These are phyloP conservation scores for Coprinopsis cinerea DNA, from an alignment of 768 basidiomycete species.

Conservation along the genomic window DNA sequence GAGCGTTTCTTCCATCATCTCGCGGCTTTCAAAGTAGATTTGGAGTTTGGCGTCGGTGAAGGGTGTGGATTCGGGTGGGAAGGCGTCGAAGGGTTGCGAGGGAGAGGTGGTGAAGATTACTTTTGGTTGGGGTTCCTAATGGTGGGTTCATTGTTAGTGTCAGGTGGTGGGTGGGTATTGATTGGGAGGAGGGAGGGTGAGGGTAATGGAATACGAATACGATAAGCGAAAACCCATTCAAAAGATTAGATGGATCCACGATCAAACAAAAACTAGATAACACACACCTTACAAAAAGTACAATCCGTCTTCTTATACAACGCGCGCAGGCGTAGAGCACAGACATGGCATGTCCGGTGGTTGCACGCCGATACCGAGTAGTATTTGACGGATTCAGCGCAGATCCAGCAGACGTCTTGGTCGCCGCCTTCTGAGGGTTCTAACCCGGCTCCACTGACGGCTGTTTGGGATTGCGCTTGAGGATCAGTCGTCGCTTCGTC, in stretches of 20 bases:
- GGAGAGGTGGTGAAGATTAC: conserved; percentile 72
- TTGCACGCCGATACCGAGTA: conserved; percentile 86
- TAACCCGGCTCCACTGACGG: too few species aligned
- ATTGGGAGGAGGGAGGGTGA: conserved; percentile 1
- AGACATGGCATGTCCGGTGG: conserved; percentile 94
- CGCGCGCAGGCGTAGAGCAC: conserved; percentile 79
- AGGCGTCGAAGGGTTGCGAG: conserved; percentile 56
- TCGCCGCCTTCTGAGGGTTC: conserved; percentile 25
- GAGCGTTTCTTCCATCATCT: conserved; percentile 93
- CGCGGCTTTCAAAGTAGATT: conserved; percentile 83
- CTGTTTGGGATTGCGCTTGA: too few species aligned
- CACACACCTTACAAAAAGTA: conserved; percentile 87
- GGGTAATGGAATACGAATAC: not conserved
- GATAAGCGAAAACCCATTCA: not conserved
- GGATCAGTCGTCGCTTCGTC: too few species aligned
- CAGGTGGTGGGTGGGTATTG: too few species aligned
- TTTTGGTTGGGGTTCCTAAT: conserved; percentile 65
- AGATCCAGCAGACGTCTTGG: conserved; percentile 79
- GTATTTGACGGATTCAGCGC: conserved; percentile 90
- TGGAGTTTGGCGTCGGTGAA: conserved; percentile 69
- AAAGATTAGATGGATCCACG: not conserved
- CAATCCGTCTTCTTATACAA: conserved; percentile 93
- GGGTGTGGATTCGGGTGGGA: conserved; percentile 45
- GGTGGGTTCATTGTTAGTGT: too few species aligned
- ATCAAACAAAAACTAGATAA: not conserved